Evolutionary conservation across 2,329 filamentous ascomycete genomes (phyloP).

Genomic region (Epichloe coenophiala): DNA sequence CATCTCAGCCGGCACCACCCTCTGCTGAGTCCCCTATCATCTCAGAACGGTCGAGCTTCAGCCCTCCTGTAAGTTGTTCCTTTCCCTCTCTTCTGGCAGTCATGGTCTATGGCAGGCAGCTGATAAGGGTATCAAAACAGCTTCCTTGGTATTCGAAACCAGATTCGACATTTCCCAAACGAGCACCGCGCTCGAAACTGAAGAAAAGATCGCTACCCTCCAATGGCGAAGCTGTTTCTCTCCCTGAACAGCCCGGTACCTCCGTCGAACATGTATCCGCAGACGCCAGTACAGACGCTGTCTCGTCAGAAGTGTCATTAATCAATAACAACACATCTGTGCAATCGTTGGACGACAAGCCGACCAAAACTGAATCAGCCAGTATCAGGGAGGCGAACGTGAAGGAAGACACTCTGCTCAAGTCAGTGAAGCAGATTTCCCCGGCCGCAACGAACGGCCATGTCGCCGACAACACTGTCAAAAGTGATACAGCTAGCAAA

Average conservation of each 20-base stretch:
- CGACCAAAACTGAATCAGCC: neutral
- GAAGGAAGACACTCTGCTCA: neutral
- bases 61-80: conserved; percentile 34
- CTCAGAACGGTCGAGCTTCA: conserved; percentile 23
- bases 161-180: conserved; percentile 35
- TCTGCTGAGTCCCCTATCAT: conserved; percentile 4
- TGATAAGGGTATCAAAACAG: conserved; percentile 18
- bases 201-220: conserved; percentile 28
- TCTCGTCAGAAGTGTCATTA: conserved; percentile 3
- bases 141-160: conserved; percentile 45
- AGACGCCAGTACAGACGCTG: neutral
- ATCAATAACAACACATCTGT: neutral
- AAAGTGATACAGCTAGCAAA: conserved; percentile 9
- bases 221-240: conserved; percentile 26
- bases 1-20: conserved; percentile 6
- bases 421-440: neutral
- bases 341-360: neutral
- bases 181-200: conserved; percentile 23
- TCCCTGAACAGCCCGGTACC: conserved; percentile 28
- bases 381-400: neutral
- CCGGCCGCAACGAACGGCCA: neutral
- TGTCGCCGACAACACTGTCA: neutral
- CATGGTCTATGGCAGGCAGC: neutral
- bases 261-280: conserved; percentile 9
- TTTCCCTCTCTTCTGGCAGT: neutral